Conservation (phyloP, 2,329 filamentous ascomycete genomes). For the Dactylellina leptospora region DNA sequence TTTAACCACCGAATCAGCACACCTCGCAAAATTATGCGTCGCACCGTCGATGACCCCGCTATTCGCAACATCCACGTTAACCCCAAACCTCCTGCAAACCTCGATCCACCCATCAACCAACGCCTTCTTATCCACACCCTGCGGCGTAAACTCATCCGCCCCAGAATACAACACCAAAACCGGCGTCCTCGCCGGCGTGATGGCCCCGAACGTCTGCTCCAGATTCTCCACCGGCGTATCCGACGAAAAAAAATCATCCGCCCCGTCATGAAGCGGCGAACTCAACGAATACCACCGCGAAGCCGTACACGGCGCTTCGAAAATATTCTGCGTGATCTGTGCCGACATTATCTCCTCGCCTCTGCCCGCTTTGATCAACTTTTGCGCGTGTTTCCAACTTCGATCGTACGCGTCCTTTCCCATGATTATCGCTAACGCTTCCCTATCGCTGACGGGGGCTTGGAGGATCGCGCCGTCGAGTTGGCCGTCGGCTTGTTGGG, state of each 20-base stretch:
- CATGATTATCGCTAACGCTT: slow-evolving; percentile 67
- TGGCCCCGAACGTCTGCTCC: slow-evolving; percentile 70
- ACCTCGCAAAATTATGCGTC: slow-evolving; percentile 65
- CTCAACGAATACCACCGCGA: slow-evolving; percentile 69
- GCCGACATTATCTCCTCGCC: slow-evolving; percentile 66
- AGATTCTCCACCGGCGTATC: slow-evolving; percentile 72
- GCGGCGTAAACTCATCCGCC: slow-evolving; percentile 72
- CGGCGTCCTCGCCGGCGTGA: slow-evolving; percentile 65
- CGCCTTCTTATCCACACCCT: slow-evolving; percentile 67
- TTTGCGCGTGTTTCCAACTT: slow-evolving; percentile 65
- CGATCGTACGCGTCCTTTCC: slow-evolving; percentile 62
- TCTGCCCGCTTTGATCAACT: slow-evolving; percentile 67
- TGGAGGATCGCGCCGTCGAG: slow-evolving; percentile 48
- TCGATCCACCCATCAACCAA: slow-evolving; percentile 69
- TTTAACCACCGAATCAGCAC: slow-evolving; percentile 63
- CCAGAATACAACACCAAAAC: slow-evolving; percentile 73
- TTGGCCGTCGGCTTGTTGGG: slow-evolving; percentile 58
- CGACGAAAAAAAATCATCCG: slow-evolving; percentile 89
- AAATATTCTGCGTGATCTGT: slow-evolving; percentile 57
- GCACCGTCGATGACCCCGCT: slow-evolving; percentile 65
- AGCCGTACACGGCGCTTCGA: slow-evolving; percentile 65
- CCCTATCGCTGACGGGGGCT: slow-evolving; percentile 73
- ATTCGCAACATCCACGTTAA: slow-evolving; percentile 63
- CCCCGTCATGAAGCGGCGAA: slow-evolving; percentile 68
- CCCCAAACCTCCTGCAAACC: slow-evolving; percentile 61